Evolutionary conservation across 768 basidiomycete species (phyloP).

Genomic region (Collybia nuda): DNA sequence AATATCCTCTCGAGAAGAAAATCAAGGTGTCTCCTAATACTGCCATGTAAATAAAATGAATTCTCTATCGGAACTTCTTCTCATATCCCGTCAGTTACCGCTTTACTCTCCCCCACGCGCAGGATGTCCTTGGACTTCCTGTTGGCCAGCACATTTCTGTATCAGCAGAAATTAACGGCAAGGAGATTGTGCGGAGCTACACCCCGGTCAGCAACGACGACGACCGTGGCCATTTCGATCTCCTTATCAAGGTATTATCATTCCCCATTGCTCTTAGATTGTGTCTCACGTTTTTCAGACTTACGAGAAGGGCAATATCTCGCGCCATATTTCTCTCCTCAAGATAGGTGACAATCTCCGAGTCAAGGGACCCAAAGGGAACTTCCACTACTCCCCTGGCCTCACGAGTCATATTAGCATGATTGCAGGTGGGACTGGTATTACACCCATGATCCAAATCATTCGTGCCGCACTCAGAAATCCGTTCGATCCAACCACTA

Average conservation of each 20-base stretch:
- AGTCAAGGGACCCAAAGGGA: slow-evolving; percentile 96
- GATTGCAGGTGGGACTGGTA: slow-evolving; percentile 98
- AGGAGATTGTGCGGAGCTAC: slow-evolving; percentile 88
- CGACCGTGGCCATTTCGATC: slow-evolving; percentile 90
- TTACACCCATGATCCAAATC: slow-evolving; percentile 99
- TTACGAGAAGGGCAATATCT: slow-evolving; percentile 98
- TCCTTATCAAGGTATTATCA: slow-evolving; percentile 84
- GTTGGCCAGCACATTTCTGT: slow-evolving; percentile 96
- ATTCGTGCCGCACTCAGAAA: slow-evolving; percentile 92
- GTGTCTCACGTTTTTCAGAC: slow-evolving; percentile 47
- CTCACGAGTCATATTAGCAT: slow-evolving; percentile 84
- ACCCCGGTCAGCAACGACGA: slow-evolving; percentile 95
- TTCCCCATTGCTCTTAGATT: slow-evolving; percentile 1
- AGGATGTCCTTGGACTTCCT: slow-evolving; percentile 87
- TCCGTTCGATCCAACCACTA: slow-evolving; percentile 77
- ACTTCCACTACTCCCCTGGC: slow-evolving; percentile 79
- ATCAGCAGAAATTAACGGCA: slow-evolving; percentile 87
- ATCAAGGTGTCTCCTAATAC: slow-evolving; percentile 91
- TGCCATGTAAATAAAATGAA: slow-evolving; percentile 64
- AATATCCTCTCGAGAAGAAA: slow-evolving; percentile 82
- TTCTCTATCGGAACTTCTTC: slow-evolving; percentile 2
- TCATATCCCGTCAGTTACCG: slow-evolving; percentile 66
- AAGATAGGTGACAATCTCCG: slow-evolving; percentile 86
- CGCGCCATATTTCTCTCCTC: slow-evolving; percentile 76
- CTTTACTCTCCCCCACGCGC: slow-evolving; percentile 73